These are phyloP conservation scores for Tulasnella sp. DNA, from an alignment of 768 basidiomycete species.

Conservation along the genomic window DNA sequence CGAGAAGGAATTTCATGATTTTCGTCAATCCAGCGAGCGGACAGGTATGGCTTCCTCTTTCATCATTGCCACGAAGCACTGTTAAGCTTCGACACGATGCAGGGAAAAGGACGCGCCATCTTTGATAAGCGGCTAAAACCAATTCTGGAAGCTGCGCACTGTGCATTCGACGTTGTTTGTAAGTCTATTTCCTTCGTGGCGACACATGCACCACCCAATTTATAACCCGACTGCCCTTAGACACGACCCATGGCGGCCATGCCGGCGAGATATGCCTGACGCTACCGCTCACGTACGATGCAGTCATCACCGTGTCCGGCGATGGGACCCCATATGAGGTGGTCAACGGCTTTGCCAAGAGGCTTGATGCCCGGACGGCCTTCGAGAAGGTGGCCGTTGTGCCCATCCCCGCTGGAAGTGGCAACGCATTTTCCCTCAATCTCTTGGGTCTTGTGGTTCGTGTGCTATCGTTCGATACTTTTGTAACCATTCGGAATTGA, in stretches of 20 bases:
- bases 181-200: constrained; percentile 40
- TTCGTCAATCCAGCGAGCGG: constrained; percentile 83
- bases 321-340: constrained; percentile 86
- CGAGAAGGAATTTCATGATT: constrained; percentile 61
- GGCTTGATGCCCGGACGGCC: constrained; percentile 60
- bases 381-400: constrained; percentile 66
- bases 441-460: constrained; percentile 67
- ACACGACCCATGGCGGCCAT: constrained; percentile 65
- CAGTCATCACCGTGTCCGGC: constrained; percentile 74
- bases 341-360: constrained; percentile 77
- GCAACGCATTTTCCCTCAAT: constrained; percentile 75
- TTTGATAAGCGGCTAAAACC: constrained; percentile 69
- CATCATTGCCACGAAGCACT: neutral
- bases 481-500: neutral
- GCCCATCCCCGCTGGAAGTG: constrained; percentile 81
- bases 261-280: constrained; percentile 65
- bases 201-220: neutral
- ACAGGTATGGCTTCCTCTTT: constrained; percentile 53
- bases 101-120: constrained; percentile 65
- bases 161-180: constrained; percentile 66
- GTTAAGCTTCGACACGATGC: neutral
- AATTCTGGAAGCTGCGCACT: constrained; percentile 68
- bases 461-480: constrained; percentile 23
- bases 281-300: constrained; percentile 66
- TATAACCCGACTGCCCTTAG: constrained; percentile 46